A percentile compares a stretch with the other conserved stretches of the same genome.
Conservation (phyloP, 2,329 filamentous ascomycete species). For the Colletotrichum paranaense region DNA sequence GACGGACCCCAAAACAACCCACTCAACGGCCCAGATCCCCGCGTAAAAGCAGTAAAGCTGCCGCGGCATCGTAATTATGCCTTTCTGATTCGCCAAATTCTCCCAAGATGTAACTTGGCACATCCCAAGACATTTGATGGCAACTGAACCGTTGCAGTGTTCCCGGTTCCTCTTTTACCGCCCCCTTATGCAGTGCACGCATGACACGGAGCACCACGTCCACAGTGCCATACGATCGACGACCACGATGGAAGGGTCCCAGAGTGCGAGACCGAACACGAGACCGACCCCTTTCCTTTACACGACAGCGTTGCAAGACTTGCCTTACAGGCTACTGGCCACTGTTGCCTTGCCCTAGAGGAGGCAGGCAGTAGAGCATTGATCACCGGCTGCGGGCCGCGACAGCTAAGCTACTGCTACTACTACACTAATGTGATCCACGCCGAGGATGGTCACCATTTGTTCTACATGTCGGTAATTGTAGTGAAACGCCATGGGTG, state of each 20-base stretch:
- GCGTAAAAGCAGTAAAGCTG: neutral
- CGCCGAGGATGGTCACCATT: neutral
- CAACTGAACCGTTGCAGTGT: neutral
- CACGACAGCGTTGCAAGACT: neutral
- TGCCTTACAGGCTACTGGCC: neutral
- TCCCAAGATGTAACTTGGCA: too few species aligned
- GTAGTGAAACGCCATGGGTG: conserved; percentile 1
- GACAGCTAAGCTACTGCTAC: neutral
- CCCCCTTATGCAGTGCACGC: too few species aligned
- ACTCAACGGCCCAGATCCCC: conserved; percentile 1
- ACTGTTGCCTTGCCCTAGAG: neutral
- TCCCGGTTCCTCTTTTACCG: neutral
- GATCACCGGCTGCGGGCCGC: neutral
- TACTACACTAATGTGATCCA: neutral
- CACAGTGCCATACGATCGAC: neutral
- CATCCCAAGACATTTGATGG: neutral
- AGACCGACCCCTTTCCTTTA: conserved; percentile 4
- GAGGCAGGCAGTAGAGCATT: neutral
- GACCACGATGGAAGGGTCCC: neutral
- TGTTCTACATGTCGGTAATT: neutral
- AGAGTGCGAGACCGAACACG: conserved; percentile 18
- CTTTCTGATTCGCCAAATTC: neutral
- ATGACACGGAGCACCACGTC: neutral
- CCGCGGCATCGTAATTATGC: neutral
- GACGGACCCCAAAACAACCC: neutral